Evolutionary conservation across 2,329 filamentous ascomycete genomes (phyloP).

Genomic region (Colletotrichum cereale): DNA sequence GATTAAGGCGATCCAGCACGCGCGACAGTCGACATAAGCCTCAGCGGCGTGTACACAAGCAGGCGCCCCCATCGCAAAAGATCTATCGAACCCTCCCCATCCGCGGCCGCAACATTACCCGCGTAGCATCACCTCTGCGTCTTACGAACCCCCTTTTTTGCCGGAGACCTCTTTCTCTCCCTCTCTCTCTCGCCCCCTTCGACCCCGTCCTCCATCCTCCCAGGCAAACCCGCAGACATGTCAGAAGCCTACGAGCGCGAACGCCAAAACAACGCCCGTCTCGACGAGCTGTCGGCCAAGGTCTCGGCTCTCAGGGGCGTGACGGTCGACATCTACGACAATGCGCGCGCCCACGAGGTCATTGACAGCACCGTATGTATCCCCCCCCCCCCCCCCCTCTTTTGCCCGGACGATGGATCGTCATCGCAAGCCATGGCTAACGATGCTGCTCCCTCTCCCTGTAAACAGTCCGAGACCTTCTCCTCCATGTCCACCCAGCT

Average conservation of each 20-base stretch:
- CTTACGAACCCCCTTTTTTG: background rate
- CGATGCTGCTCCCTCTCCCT: background rate
- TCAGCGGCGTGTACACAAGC: background rate
- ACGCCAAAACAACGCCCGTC: conserved; percentile 93
- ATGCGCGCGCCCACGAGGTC: conserved; percentile 87
- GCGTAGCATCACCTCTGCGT: background rate
- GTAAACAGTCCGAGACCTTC: conserved; percentile 85
- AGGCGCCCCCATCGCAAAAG: background rate
- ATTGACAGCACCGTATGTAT: conserved; percentile 85
- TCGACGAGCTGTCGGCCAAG: conserved; percentile 91
- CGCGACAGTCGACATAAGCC: background rate
- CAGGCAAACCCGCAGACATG: conserved; percentile 60
- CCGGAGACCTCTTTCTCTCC: background rate
- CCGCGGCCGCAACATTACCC: too few relatives aligned
- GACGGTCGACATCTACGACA: conserved; percentile 98
- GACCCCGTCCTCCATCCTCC: background rate
- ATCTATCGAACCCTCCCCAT: background rate
- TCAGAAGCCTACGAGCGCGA: conserved; percentile 84
- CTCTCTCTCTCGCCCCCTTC: background rate
- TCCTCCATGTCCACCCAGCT: conserved; percentile 86
- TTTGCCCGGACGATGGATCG: background rate
- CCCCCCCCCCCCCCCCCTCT: background rate
- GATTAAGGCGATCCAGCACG: conserved; percentile 1
- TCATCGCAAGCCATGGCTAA: background rate
- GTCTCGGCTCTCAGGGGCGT: conserved; percentile 92